These are phyloP conservation scores for Geotrichum candidum DNA, from an alignment of 1,139 yeast species.

Conservation along the genomic window DNA sequence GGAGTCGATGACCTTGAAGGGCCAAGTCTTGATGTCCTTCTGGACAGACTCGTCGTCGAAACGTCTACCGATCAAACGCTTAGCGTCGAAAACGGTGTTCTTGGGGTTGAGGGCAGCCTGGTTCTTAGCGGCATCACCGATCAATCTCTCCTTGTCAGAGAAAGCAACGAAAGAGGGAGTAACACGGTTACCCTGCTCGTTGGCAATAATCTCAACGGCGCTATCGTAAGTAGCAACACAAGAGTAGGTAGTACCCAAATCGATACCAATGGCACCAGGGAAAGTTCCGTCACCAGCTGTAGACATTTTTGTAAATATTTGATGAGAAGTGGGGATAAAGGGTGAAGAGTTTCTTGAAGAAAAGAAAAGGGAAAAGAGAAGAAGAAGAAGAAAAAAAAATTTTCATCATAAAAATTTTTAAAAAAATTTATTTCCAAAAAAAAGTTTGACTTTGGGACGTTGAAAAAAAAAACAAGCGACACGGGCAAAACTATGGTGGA, in stretches of 20 bases:
- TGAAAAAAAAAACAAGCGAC: background rate
- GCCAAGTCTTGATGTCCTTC: conserved; percentile 96
- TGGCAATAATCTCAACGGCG: conserved; percentile 85
- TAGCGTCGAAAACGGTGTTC: conserved; percentile 96
- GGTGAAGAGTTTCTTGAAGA: conserved; percentile 4
- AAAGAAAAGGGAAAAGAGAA: background rate
- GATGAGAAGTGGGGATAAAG: background rate
- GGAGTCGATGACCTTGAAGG: conserved; percentile 85
- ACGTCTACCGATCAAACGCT: conserved; percentile 96
- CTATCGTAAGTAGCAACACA: conserved; percentile 84
- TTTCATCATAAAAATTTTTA: background rate
- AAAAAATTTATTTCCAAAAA: background rate
- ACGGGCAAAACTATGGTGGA: background rate
- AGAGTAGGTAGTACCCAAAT: conserved; percentile 79
- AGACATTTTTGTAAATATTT: conserved; percentile 14
- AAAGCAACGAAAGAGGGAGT: conserved; percentile 97
- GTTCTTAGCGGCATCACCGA: conserved; percentile 98
- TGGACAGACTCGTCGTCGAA: conserved; percentile 86
- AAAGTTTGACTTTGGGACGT: background rate
- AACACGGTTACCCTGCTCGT: conserved; percentile 99
- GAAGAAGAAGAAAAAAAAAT: conserved; percentile 3
- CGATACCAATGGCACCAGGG: conserved; percentile 99
- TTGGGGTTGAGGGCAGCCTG: conserved; percentile 97
- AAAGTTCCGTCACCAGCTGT: conserved; percentile 75
- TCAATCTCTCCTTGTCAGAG: conserved; percentile 94